phyloP scores from a whole-genome alignment of 306 rosid species.

The Fagus crenata region DNA sequence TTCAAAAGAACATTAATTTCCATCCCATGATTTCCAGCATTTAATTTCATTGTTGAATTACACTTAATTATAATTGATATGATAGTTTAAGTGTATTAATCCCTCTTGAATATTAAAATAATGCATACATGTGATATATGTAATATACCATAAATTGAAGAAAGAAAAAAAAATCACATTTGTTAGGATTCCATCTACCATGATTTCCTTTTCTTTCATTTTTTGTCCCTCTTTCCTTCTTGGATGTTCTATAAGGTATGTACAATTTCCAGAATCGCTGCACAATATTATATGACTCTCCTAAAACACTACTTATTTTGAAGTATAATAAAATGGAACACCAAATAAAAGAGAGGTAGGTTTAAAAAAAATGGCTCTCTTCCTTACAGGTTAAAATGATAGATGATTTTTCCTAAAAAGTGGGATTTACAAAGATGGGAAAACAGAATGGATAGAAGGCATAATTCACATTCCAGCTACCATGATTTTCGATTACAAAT shows the following conservation, averaged over 20 bases:
- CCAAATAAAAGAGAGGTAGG: neutral
- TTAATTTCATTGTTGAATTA: neutral
- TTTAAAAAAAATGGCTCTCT: neutral
- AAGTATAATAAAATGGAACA: neutral
- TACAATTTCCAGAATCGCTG: neutral
- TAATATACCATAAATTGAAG: conserved; percentile 2
- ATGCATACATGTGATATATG: conserved; percentile 25
- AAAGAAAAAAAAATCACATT: conserved; percentile 31
- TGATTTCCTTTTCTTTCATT: conserved; percentile 11
- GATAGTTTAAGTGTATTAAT: neutral
- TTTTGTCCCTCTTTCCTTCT: neutral
- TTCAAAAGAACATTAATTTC: neutral
- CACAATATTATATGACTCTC: neutral
- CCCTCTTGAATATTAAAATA: conserved; percentile 13
- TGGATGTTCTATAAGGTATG: neutral
- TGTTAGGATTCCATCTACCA: conserved; percentile 37
- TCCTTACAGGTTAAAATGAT: neutral
- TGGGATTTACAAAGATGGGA: neutral
- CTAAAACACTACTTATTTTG: neutral
- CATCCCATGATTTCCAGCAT: neutral
- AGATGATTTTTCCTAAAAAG: neutral
- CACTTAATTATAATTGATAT: neutral
- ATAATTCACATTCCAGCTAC: conserved; percentile 22
- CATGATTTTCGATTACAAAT: conserved; percentile 24
- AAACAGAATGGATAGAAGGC: neutral